Evolutionary conservation across 2,329 filamentous ascomycete species (phyloP).

Genomic region (Seiridium cupressi): DNA sequence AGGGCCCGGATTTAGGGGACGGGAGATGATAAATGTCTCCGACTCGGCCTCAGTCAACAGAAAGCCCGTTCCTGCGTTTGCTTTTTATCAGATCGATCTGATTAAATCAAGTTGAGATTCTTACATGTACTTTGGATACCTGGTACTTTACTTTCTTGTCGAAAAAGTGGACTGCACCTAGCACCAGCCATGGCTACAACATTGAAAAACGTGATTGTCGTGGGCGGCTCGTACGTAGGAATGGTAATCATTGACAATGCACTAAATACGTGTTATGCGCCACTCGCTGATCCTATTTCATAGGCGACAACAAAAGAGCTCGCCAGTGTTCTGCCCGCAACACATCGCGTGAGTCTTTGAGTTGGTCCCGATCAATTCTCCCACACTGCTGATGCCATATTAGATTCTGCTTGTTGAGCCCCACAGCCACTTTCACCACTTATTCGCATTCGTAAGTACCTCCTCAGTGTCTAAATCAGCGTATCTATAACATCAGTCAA

Average conservation of each 20-base stretch:
- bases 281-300: neutral
- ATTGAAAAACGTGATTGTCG: conserved; percentile 37
- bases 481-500: too few relatives aligned
- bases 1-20: neutral
- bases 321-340: conserved; percentile 35
- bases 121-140: neutral
- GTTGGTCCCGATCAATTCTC: neutral
- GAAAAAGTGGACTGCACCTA: neutral
- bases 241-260: conserved; percentile 22
- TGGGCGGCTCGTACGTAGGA: conserved; percentile 47
- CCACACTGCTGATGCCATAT: neutral
- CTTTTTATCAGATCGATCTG: conserved; percentile 3
- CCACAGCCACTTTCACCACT: conserved; percentile 47
- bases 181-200: conserved; percentile 15
- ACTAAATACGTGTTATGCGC: neutral
- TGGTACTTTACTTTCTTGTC: neutral
- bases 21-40: neutral
- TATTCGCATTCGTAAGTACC: conserved; percentile 39
- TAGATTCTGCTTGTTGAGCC: conserved; percentile 43
- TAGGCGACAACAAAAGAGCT: conserved; percentile 31
- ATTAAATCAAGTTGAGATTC: neutral
- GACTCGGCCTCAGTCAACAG: neutral
- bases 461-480: too few relatives aligned
- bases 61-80: neutral
- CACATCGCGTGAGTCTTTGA: conserved; percentile 25